A percentile compares a stretch with the other conserved stretches of the same genome.
Conservation (phyloP, 2,329 filamentous ascomycete species). For the Penicillium sp. region DNA sequence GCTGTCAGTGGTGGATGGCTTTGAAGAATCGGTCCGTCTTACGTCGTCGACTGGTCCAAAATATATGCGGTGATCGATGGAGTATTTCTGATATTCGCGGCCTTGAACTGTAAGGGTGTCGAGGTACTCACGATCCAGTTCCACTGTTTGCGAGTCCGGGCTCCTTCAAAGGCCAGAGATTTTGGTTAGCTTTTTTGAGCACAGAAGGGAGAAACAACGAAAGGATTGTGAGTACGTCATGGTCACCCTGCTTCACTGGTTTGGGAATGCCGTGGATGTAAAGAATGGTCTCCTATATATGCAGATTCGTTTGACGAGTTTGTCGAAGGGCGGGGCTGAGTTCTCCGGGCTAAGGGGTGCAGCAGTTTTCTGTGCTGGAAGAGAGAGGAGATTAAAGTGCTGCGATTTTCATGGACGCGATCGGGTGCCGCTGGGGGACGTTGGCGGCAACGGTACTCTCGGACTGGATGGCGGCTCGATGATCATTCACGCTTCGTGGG, state of each 20-base stretch:
- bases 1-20: constrained; percentile 19
- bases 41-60: constrained; percentile 75
- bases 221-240: constrained; percentile 35
- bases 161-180: constrained; percentile 36
- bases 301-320: constrained; percentile 10
- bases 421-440: constrained; percentile 24
- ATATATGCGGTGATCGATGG: constrained; percentile 67
- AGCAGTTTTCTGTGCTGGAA: constrained; percentile 16
- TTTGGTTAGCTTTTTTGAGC: constrained; percentile 31
- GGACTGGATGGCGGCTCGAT: constrained; percentile 29
- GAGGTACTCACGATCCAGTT: constrained; percentile 62
- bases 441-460: constrained; percentile 26
- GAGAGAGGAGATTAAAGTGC: constrained; percentile 23
- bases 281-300: constrained; percentile 9
- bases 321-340: constrained; percentile 21
- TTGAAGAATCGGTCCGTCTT: constrained; percentile 27
- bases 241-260: constrained; percentile 13
- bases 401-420: constrained; percentile 30
- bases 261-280: constrained; percentile 15
- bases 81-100: constrained; percentile 69
- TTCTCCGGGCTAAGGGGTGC: constrained; percentile 16
- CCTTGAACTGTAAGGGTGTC: constrained; percentile 65
- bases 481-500: constrained; percentile 27
- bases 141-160: constrained; percentile 51
- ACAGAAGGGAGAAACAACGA: constrained; percentile 9